These are phyloP conservation scores for Hansenula lynferdii DNA, from an alignment of 1,139 yeast species.

Conservation along the genomic window DNA sequence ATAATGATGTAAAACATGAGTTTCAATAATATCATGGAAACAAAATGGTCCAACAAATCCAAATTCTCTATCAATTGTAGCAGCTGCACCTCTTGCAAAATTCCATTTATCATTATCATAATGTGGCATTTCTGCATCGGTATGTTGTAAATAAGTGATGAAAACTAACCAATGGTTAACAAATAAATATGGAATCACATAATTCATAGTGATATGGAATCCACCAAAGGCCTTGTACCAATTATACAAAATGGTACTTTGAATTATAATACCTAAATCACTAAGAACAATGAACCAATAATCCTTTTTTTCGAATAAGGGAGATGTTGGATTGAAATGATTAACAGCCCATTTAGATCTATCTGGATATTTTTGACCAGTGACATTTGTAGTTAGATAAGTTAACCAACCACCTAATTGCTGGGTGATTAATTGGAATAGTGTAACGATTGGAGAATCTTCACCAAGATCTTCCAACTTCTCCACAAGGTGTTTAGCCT, in stretches of 20 bases:
- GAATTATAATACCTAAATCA: slow-evolving; percentile 63
- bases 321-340: slow-evolving; percentile 72
- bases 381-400: slow-evolving; percentile 64
- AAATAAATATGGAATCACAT: slow-evolving; percentile 74
- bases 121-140: slow-evolving; percentile 78
- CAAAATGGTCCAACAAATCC: slow-evolving; percentile 77
- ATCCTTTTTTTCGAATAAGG: slow-evolving; percentile 66
- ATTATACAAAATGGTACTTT: slow-evolving; percentile 50
- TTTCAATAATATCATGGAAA: slow-evolving; percentile 87
- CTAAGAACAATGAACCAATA: slow-evolving; percentile 66
- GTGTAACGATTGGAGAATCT: slow-evolving; percentile 68
- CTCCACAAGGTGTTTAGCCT: slow-evolving; percentile 32
- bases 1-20: slow-evolving; percentile 85
- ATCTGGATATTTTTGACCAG: slow-evolving; percentile 66
- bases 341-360: slow-evolving; percentile 43
- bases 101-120: slow-evolving; percentile 74
- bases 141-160: slow-evolving; percentile 81
- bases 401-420: slow-evolving; percentile 74
- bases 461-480: slow-evolving; percentile 57
- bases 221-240: slow-evolving; percentile 63
- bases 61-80: slow-evolving; percentile 80
- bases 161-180: slow-evolving; percentile 90
- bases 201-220: slow-evolving; percentile 60
- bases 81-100: slow-evolving; percentile 86
- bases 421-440: slow-evolving; percentile 53